Evolutionary conservation across 192 early-diverging fungal species (phyloP).

Genomic region (Coemansia sp.): DNA sequence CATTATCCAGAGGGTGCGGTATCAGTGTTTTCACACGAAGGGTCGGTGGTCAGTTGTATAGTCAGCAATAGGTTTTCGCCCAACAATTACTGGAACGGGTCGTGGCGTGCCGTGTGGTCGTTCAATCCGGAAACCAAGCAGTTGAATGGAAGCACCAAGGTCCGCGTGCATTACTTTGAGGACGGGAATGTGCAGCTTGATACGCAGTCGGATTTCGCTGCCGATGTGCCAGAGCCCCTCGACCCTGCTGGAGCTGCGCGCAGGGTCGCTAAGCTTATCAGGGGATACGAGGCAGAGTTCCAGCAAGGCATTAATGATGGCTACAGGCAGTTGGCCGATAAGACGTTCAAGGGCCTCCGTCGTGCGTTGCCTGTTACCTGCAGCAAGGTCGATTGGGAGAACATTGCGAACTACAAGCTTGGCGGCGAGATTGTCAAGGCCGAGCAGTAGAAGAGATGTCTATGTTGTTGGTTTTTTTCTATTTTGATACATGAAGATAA

Average conservation of each 20-base stretch:
- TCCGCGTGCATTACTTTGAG: conserved; percentile 97
- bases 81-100: conserved; percentile 94
- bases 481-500: neutral
- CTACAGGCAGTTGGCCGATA: conserved; percentile 77
- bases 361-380: conserved; percentile 88
- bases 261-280: conserved; percentile 66
- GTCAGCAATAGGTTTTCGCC: conserved; percentile 93
- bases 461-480: neutral
- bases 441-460: conserved; percentile 6
- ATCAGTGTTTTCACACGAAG: conserved; percentile 60
- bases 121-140: conserved; percentile 59
- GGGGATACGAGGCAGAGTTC: conserved; percentile 73
- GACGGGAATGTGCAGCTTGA: conserved; percentile 98
- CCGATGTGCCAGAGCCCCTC: conserved; percentile 15
- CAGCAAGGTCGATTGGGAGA: conserved; percentile 93
- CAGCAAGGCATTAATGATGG: conserved; percentile 83
- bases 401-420: conserved; percentile 56
- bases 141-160: conserved; percentile 71
- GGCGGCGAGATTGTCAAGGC: conserved; percentile 42
- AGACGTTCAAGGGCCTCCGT: conserved; percentile 88
- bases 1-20: conserved; percentile 78
- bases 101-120: conserved; percentile 87
- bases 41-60: conserved; percentile 55
- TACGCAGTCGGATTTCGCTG: conserved; percentile 66
- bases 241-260: conserved; percentile 41